Evolutionary conservation across 1,284 basidiomycete genomes (phyloP).

Genomic region (Apiotrichum sp.): DNA sequence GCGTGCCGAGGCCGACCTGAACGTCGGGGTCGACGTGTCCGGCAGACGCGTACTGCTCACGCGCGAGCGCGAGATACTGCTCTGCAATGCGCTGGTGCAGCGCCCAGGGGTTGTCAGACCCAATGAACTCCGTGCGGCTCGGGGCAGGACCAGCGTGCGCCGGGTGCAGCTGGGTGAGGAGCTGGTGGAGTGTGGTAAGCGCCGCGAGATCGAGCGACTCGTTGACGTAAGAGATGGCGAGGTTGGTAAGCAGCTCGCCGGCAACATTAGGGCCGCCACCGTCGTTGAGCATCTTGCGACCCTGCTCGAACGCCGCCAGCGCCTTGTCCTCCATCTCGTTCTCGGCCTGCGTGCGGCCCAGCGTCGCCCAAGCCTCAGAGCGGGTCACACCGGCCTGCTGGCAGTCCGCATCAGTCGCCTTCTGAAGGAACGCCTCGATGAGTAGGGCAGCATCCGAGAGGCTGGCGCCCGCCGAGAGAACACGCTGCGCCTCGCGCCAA

Average conservation of each 20-base stretch:
- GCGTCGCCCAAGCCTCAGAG: slow-evolving; percentile 78
- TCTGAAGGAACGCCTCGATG: slow-evolving; percentile 74
- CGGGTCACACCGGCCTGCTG: slow-evolving; percentile 52
- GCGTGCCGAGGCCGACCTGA: slow-evolving; percentile 84
- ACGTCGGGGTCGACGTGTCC: slow-evolving; percentile 78
- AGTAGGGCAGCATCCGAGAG: slow-evolving; percentile 76
- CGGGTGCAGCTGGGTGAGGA: slow-evolving; percentile 75
- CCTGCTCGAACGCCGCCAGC: slow-evolving; percentile 59
- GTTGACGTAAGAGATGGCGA: slow-evolving; percentile 96
- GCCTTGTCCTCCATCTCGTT: slow-evolving; percentile 67
- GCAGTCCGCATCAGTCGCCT: slow-evolving; percentile 27
- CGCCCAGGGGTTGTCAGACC: slow-evolving; percentile 68
- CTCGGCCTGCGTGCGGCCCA: slow-evolving; percentile 93
- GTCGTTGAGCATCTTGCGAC: slow-evolving; percentile 58
- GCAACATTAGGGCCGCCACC: slow-evolving; percentile 60
- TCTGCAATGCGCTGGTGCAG: slow-evolving; percentile 76
- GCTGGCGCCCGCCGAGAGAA: slow-evolving; percentile 72
- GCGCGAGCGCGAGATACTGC: slow-evolving; percentile 75
- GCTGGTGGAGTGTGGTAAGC: slow-evolving; percentile 79
- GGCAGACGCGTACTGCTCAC: slow-evolving; percentile 63
- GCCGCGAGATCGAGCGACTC: slow-evolving; percentile 87
- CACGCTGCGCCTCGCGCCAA: slow-evolving; percentile 33
- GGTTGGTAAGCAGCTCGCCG: slow-evolving; percentile 75
- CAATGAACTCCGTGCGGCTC: slow-evolving; percentile 19
- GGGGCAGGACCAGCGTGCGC: slow-evolving; percentile 48